Conservation (phyloP, 805 yeast species). For the Torulaspora indica region DNA sequence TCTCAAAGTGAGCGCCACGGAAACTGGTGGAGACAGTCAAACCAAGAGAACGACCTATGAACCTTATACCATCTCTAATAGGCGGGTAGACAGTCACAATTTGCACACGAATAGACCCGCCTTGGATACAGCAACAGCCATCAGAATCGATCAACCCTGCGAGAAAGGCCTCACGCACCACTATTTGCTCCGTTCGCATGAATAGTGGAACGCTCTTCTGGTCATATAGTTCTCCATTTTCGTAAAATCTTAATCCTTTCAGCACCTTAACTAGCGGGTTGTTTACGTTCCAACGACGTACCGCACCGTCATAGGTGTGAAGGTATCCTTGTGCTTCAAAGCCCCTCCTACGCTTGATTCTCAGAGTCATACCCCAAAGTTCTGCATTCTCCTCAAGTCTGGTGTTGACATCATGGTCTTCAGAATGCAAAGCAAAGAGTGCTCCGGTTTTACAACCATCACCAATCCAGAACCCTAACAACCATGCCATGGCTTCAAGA, state of each 20-base stretch:
- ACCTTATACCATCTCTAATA: conserved; percentile 8
- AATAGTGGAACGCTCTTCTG: neutral
- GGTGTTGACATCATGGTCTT: too few species aligned
- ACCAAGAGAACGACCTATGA: conserved; percentile 10
- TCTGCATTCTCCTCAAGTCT: too few species aligned
- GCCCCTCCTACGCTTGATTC: too few species aligned
- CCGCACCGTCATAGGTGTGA: too few species aligned
- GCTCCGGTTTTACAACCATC: too few species aligned
- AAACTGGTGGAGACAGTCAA: conserved; percentile 6
- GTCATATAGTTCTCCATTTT: neutral
- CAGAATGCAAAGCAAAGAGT: too few species aligned
- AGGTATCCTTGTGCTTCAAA: too few species aligned
- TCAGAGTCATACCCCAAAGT: too few species aligned
- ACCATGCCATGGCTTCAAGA: too few species aligned
- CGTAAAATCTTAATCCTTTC: neutral
- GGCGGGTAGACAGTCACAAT: conserved; percentile 6
- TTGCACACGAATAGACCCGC: conserved; percentile 1
- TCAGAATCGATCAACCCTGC: conserved; percentile 1
- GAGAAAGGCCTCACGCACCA: neutral
- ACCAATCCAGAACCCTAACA: too few species aligned
- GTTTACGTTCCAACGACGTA: neutral
- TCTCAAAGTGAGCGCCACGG: conserved; percentile 3
- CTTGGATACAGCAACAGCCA: neutral
- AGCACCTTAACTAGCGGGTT: neutral
- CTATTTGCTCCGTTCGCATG: neutral